A percentile compares a stretch with the other conserved stretches of the same genome.
Conservation (phyloP, 768 basidiomycete genomes). For the Boletus subcaerulescens region DNA sequence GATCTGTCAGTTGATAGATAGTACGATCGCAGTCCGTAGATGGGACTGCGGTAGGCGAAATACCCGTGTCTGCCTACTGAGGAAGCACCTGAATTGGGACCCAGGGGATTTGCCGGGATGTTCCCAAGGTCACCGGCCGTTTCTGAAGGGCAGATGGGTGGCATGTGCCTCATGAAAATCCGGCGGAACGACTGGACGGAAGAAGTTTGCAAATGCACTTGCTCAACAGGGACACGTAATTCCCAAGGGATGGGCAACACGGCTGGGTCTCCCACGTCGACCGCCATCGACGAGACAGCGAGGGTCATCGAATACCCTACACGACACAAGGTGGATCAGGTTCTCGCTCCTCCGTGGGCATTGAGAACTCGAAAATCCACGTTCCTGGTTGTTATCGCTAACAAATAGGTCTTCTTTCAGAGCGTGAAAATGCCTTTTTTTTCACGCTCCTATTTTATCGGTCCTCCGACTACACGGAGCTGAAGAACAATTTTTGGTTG, state of each 20-base stretch:
- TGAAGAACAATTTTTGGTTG: not conserved
- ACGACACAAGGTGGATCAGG: constrained; percentile 6
- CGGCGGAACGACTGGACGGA: constrained; percentile 14
- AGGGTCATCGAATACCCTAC: constrained; percentile 4
- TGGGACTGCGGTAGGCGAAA: not conserved
- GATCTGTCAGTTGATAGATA: not conserved
- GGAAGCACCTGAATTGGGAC: not conserved
- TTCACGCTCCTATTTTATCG: not conserved
- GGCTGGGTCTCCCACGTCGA: constrained; percentile 11
- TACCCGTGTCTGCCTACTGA: not conserved
- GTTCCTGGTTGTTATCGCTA: constrained; percentile 12
- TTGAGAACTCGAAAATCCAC: constrained; percentile 1
- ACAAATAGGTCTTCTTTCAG: constrained; percentile 3
- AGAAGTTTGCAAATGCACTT: too few species aligned
- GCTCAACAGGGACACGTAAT: constrained; percentile 8
- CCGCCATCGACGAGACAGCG: too few species aligned
- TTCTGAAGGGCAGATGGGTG: constrained; percentile 3
- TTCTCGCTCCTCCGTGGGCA: constrained; percentile 8
- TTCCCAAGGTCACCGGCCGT: constrained; percentile 23
- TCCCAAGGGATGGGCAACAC: constrained; percentile 4
- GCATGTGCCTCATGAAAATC: constrained; percentile 20
- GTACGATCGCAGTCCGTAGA: not conserved
- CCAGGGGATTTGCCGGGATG: constrained; percentile 22
- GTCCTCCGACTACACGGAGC: too few species aligned
- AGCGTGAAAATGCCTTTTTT: not conserved